Conservation (phyloP, 768 basidiomycete species). For the Mycena alexandri region DNA sequence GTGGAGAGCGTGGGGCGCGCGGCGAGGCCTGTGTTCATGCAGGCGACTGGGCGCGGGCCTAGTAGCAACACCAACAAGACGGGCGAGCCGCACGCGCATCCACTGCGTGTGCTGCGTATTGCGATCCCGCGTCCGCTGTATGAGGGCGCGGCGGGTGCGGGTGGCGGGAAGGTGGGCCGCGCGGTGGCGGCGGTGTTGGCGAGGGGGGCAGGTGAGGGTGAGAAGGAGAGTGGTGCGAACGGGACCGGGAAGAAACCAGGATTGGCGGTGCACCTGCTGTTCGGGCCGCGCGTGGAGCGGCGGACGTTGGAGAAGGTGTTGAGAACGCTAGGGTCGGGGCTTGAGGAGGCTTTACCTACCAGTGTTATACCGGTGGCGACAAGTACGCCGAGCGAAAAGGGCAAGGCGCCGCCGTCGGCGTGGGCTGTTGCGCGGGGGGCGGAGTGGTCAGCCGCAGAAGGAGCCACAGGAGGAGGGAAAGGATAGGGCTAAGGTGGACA, state of each 20-base stretch:
- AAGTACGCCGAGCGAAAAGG: background rate
- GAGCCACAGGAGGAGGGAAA: background rate
- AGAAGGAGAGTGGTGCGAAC: background rate
- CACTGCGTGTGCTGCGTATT: conserved; percentile 34
- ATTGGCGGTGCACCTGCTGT: conserved; percentile 31
- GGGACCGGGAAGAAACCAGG: background rate
- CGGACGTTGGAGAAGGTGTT: conserved; percentile 38
- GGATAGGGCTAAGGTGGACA: background rate
- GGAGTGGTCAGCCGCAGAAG: background rate
- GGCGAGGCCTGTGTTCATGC: conserved; percentile 25
- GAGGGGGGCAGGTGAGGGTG: background rate
- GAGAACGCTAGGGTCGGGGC: conserved; percentile 26
- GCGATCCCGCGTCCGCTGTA: conserved; percentile 34
- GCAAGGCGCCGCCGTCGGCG: conserved; percentile 15
- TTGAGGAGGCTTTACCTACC: conserved; percentile 17
- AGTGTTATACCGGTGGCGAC: background rate
- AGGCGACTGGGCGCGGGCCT: background rate
- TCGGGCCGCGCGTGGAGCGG: conserved; percentile 35
- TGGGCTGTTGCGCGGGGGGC: conserved; percentile 12
- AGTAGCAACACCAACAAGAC: background rate
- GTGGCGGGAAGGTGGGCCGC: conserved; percentile 32
- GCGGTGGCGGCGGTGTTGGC: conserved; percentile 28
- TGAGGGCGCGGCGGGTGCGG: conserved; percentile 29
- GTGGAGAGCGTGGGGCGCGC: conserved; percentile 16
- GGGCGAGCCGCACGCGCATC: conserved; percentile 20